Conservation (phyloP, 2,329 filamentous ascomycete species). For the Graphiopsis chlorocephala region DNA sequence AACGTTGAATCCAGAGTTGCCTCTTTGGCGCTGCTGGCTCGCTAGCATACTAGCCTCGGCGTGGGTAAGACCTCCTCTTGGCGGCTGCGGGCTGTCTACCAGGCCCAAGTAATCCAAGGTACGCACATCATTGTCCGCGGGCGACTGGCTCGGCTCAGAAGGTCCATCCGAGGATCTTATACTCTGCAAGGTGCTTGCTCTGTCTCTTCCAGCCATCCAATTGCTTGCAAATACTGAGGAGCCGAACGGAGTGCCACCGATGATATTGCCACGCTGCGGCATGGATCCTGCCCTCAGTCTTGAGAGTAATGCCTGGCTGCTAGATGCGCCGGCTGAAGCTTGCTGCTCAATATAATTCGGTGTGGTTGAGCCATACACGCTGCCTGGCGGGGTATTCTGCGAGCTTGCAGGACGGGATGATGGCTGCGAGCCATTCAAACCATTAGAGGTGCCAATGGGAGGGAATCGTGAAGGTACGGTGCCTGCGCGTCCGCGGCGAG, state of each 20-base stretch:
- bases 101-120: slow-evolving; percentile 95
- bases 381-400: slow-evolving; percentile 69
- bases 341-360: slow-evolving; percentile 24
- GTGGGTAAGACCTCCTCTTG: slow-evolving; percentile 66
- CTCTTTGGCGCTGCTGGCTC: slow-evolving; percentile 46
- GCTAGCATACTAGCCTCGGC: slow-evolving; percentile 53
- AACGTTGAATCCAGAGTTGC: slow-evolving; percentile 59
- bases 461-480: slow-evolving; percentile 96
- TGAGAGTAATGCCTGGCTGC: slow-evolving; percentile 73
- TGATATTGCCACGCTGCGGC: slow-evolving; percentile 77
- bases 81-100: slow-evolving; percentile 85
- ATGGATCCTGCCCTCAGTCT: slow-evolving; percentile 88
- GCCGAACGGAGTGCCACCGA: slow-evolving; percentile 69
- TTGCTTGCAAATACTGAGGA: slow-evolving; percentile 83
- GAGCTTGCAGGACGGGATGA: slow-evolving; percentile 13
- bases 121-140: slow-evolving; percentile 82
- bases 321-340: slow-evolving; percentile 48
- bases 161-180: slow-evolving; percentile 84
- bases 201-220: slow-evolving; percentile 77
- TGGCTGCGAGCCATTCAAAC: slow-evolving; percentile 50
- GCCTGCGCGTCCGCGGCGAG: slow-evolving; percentile 79
- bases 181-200: slow-evolving; percentile 85
- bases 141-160: slow-evolving; percentile 80
- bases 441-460: slow-evolving; percentile 62
- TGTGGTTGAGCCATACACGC: slow-evolving; percentile 62